These are phyloP conservation scores for Veloboletus limbatus DNA, from an alignment of 1,284 basidiomycete genomes.

Conservation along the genomic window DNA sequence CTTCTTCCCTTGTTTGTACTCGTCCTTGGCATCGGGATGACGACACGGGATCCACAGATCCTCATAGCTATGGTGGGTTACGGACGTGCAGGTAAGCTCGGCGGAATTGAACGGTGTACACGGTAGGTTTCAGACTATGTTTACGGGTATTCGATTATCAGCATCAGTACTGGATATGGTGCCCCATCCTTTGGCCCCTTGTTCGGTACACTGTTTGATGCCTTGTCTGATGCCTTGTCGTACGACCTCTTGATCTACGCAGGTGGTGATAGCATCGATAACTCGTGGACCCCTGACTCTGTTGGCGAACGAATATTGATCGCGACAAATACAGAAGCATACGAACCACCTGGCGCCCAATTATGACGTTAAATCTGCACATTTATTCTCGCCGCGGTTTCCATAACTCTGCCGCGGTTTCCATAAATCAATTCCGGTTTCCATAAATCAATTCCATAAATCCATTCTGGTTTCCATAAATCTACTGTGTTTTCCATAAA, in stretches of 20 bases:
- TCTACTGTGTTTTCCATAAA: too few relatives aligned
- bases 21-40: constrained; percentile 50
- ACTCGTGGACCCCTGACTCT: constrained; percentile 34
- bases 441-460: too few relatives aligned
- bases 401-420: too few relatives aligned
- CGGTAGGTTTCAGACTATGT: too few relatives aligned
- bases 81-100: constrained; percentile 38
- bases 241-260: constrained; percentile 53
- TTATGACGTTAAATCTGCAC: too few relatives aligned
- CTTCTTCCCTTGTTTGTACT: constrained; percentile 52
- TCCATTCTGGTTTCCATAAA: too few relatives aligned
- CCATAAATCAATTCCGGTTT: too few relatives aligned
- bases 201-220: constrained; percentile 48
- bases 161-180: constrained; percentile 74
- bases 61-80: constrained; percentile 57
- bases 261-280: constrained; percentile 51
- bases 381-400: too few relatives aligned
- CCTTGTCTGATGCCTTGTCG: constrained; percentile 45
- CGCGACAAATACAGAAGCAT: too few relatives aligned
- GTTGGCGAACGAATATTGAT: not conserved
- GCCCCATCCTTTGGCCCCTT: constrained; percentile 58
- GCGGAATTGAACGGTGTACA: too few relatives aligned
- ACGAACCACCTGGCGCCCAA: too few relatives aligned
- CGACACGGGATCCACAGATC: constrained; percentile 52
- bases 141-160: constrained; percentile 40